phyloP scores from a whole-genome alignment of 1,284 basidiomycete species.

The Rhodotorula glutinis region DNA sequence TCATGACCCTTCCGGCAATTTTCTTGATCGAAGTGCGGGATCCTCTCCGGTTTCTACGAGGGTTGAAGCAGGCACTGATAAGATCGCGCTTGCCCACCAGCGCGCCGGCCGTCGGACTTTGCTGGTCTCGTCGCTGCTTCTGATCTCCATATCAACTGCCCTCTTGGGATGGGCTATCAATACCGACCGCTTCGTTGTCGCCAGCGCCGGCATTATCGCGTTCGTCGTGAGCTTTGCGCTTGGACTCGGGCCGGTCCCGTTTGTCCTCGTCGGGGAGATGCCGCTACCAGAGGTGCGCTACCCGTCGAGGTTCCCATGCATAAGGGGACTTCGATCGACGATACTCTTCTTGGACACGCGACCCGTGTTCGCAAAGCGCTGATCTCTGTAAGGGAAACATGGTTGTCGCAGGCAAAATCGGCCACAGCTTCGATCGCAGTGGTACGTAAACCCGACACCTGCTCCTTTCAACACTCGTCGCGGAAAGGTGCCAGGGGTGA shows the following conservation, averaged over 20 bases:
- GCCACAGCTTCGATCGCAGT: slow-evolving; percentile 38
- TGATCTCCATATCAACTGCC: slow-evolving; percentile 46
- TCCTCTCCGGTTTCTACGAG: neutral
- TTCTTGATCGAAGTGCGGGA: slow-evolving; percentile 46
- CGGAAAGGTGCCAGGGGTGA: no score
- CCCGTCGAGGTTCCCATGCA: no score
- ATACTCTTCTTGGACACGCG: neutral
- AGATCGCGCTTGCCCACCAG: slow-evolving; percentile 5
- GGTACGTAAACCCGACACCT: slow-evolving; percentile 9
- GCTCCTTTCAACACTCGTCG: neutral
- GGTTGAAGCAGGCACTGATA: neutral
- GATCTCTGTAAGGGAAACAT: neutral
- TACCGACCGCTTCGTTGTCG: slow-evolving; percentile 37
- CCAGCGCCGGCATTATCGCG: slow-evolving; percentile 46
- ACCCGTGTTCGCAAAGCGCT: neutral
- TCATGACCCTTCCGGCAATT: slow-evolving; percentile 50
- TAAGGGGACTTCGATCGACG: neutral
- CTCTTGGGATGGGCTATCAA: slow-evolving; percentile 47
- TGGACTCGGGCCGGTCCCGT: slow-evolving; percentile 51
- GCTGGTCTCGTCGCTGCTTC: slow-evolving; percentile 42
- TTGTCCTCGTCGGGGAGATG: slow-evolving; percentile 50
- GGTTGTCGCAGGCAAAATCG: slow-evolving; percentile 25
- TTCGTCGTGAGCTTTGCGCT: slow-evolving; percentile 50
- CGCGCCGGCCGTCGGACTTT: slow-evolving; percentile 47
- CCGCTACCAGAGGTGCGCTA: slow-evolving; percentile 42